phyloP scores from a whole-genome alignment of 225 moss, liverwort and hornwort species.

The Climacium dendroides region DNA sequence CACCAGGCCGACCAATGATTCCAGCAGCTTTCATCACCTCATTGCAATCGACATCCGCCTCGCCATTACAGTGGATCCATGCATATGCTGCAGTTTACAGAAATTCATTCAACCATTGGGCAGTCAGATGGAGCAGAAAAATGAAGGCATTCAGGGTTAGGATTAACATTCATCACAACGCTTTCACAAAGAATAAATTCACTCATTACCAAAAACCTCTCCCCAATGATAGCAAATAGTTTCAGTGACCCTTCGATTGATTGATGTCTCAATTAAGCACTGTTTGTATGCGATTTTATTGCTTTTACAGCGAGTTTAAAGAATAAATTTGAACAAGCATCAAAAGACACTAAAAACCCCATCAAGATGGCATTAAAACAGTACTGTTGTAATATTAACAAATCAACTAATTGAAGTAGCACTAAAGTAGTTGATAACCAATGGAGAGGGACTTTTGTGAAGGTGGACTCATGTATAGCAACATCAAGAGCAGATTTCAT shows the following conservation, averaged over 20 bases:
- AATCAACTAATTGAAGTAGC: neutral
- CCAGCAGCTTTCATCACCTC: constrained; percentile 15
- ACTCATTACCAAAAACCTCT: neutral
- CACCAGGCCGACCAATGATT: constrained; percentile 25
- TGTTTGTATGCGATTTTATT: neutral
- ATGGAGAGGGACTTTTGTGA: neutral
- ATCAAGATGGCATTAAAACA: neutral
- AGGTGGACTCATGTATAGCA: neutral
- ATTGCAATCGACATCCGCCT: constrained; percentile 36
- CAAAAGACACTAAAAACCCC: neutral
- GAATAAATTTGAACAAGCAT: neutral
- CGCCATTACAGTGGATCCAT: constrained; percentile 35
- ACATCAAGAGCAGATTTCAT: neutral
- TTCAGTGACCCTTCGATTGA: neutral
- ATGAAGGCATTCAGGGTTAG: neutral
- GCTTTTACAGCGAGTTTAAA: too few relatives aligned
- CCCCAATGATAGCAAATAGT: too few relatives aligned
- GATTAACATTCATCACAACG: neutral
- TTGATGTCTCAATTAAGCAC: neutral
- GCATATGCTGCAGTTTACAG: constrained; percentile 32
- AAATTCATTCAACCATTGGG: neutral
- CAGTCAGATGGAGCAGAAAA: neutral
- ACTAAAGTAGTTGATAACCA: neutral
- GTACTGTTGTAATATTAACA: too few relatives aligned
- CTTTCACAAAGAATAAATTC: neutral